phyloP scores from a whole-genome alignment of 305 asterid genomes.

The Plantago coronopus region DNA sequence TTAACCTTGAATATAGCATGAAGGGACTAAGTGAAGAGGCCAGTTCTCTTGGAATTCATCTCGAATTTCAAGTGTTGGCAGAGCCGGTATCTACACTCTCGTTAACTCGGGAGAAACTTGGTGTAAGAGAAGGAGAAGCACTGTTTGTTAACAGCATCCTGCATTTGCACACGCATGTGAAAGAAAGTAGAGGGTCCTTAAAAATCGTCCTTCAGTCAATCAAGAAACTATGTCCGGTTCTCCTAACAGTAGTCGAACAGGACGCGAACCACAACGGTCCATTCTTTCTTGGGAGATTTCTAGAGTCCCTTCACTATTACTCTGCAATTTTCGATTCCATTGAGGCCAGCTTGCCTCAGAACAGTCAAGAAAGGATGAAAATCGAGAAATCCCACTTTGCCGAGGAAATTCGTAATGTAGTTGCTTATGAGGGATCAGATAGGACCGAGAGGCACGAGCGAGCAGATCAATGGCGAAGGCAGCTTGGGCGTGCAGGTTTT shows the following conservation, averaged over 20 bases:
- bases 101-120: conserved; percentile 40
- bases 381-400: conserved; percentile 46
- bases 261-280: conserved; percentile 72
- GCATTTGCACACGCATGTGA: conserved; percentile 51
- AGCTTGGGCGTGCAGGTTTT: conserved; percentile 54
- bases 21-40: conserved; percentile 35
- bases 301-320: conserved; percentile 59
- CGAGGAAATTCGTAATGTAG: conserved; percentile 52
- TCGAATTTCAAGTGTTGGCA: conserved; percentile 31
- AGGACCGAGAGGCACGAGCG: conserved; percentile 61
- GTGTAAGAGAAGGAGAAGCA: conserved; percentile 35
- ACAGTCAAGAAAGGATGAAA: conserved; percentile 35
- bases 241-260: conserved; percentile 56
- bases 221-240: conserved; percentile 37
- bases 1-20: conserved; percentile 30
- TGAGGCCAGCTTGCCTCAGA: conserved; percentile 39
- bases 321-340: conserved; percentile 63
- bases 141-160: conserved; percentile 46
- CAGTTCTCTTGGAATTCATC: conserved; percentile 25
- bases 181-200: conserved; percentile 55
- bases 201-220: conserved; percentile 48
- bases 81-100: conserved; percentile 30
- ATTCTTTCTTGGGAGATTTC: conserved; percentile 55
- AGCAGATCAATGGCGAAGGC: conserved; percentile 68
- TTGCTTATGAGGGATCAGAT: conserved; percentile 49